Evolutionary conservation across 176 grass and related monocot species (phyloP).

Genomic region (Oryza rufipogon): DNA sequence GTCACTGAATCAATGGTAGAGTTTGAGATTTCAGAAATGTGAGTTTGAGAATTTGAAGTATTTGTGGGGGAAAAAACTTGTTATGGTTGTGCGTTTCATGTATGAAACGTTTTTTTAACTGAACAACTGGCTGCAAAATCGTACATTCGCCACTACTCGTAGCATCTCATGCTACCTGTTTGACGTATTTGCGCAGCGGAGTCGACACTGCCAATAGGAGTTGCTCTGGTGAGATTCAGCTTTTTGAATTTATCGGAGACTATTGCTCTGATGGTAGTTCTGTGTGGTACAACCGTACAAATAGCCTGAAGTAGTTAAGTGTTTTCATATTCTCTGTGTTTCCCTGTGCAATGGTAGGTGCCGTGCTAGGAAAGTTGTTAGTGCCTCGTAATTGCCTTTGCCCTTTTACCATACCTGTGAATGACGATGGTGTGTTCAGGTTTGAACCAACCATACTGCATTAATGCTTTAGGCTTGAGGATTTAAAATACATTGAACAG

Average conservation of each 20-base stretch:
- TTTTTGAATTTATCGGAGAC: no score
- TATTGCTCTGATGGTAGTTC: not conserved
- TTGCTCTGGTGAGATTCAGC: not conserved
- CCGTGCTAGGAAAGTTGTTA: not conserved
- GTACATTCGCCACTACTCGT: not conserved
- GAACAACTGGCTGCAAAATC: not conserved
- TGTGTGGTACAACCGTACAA: not conserved
- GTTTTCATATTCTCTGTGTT: not conserved
- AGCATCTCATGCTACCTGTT: not conserved
- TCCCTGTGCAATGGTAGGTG: not conserved
- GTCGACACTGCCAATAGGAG: not conserved
- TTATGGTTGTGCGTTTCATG: not conserved
- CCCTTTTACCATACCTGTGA: constrained; percentile 14
- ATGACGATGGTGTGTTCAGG: not conserved
- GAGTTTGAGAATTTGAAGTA: not conserved
- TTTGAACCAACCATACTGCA: not conserved
- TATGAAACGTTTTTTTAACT: not conserved
- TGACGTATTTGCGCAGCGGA: constrained; percentile 10
- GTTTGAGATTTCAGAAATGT: not conserved
- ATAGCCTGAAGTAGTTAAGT: not conserved
- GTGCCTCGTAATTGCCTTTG: not conserved
- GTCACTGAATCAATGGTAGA: not conserved
- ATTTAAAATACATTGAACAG: not conserved
- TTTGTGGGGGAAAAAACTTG: not conserved
- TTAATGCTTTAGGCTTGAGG: not conserved